Conservation (phyloP, 352 stramenopile genomes). For the Globisporangium canariense region DNA sequence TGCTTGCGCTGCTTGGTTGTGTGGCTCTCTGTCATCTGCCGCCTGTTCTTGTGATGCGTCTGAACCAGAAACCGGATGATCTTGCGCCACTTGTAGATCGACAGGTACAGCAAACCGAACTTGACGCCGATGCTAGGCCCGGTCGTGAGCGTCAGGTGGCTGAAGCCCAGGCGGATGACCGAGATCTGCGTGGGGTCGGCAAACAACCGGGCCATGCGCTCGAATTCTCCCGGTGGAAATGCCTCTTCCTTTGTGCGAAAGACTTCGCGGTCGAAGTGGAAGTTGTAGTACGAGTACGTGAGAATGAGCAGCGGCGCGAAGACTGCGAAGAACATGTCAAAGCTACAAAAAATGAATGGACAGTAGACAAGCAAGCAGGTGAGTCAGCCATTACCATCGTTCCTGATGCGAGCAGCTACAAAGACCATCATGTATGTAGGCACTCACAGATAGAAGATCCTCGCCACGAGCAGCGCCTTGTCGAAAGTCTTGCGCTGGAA, state of each 20-base stretch:
- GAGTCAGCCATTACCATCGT: neutral
- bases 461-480: conserved; percentile 26
- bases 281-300: conserved; percentile 36
- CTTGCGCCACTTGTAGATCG: conserved; percentile 25
- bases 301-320: conserved; percentile 45
- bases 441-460: conserved; percentile 34
- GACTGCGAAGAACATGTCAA: conserved; percentile 62
- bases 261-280: conserved; percentile 34
- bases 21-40: conserved; percentile 11
- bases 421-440: neutral
- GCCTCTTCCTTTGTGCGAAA: conserved; percentile 33
- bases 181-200: conserved; percentile 40
- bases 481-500: conserved; percentile 37
- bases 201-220: conserved; percentile 39
- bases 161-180: conserved; percentile 41
- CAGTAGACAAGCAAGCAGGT: neutral
- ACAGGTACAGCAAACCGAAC: conserved; percentile 18
- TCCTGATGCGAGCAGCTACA: neutral
- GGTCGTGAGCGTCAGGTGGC: conserved; percentile 39
- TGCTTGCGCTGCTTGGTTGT: conserved; percentile 13
- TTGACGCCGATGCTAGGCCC: conserved; percentile 18
- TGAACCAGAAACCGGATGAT: conserved; percentile 20
- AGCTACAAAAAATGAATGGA: conserved; percentile 18
- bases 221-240: conserved; percentile 28
- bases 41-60: conserved; percentile 10